Evolutionary conservation across 2,329 filamentous ascomycete species (phyloP), one percentile per base, ranked within the genome.

Genomic region (Sordariomycetes sp.): DNA sequence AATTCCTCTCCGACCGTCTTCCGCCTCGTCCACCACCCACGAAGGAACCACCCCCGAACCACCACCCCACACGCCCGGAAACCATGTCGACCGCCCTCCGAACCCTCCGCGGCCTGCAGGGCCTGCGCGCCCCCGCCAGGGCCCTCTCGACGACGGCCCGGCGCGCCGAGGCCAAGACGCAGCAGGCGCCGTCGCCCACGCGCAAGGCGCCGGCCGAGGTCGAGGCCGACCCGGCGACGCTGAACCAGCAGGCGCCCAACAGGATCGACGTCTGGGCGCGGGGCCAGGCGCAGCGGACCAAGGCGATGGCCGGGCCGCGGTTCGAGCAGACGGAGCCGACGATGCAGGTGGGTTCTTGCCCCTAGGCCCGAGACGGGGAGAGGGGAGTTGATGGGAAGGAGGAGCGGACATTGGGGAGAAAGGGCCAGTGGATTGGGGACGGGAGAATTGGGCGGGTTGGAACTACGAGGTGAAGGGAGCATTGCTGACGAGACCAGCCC

Each of bases 311-410:
- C 50, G 94, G 94, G 50, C 94, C 94, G 63, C 81, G 93, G 65
- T 99, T 99, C 69, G 94, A 99, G 79, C 93, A 97, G 83, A 97
- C 90, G 37, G 90, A 96, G 68, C 93, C 97, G 76, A 84, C 87
- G 66, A 76, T 87, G 64, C 94, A 99, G 89, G 93, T 97, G 78
- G 65, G 83, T 59, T 43, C 14, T 7, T 8, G 16, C 24, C 50
- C 50, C 51, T 18, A 16, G 11, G 25, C 3, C 50, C 16, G 54
- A 22, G 40, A 16, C n/a, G 5, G 37, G 11, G 25, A n/a, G 37
- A n/a, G 22, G 14, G 24, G 12, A 32, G 24, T 16, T 14, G 24
- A 35, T 11, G 34, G 24, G 40, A 56, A 12, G 12, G 22, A 28
- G 6, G 18, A 18, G 12, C 12, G 54, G 37, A 14, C 4, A 50